Base-by-base conservation (phyloP, 2,329 filamentous ascomycete genomes). In the Paraphoma sp. region DNA sequence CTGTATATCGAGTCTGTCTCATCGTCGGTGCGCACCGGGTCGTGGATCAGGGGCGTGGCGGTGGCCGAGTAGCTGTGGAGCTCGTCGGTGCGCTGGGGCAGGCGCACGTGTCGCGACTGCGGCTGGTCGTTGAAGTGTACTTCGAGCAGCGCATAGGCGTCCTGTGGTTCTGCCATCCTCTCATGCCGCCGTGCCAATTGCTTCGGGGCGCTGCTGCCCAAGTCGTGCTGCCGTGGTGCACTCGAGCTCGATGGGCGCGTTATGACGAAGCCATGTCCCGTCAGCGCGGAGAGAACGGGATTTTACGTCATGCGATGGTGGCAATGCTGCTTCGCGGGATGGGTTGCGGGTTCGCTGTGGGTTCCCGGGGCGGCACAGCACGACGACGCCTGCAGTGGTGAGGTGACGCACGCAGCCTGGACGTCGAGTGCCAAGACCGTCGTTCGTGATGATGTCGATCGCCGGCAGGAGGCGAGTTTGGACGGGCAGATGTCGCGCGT, bases 141-240 rank as follows among this genome's bases (percentile, higher is more conserved):
- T 44, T 75, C 71, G 51, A 75, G 72, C 57, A 70, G 54, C 29
- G 65, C 59, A 63, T 72, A 71, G 41, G 68, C 56, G 56, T 69
- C 63, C 59, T 53, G 63, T n/a, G 53, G n/a, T 36, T 48, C 56
- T 42, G 66, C 41, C 72, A 75, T 75, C 57, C 43, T 63, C 23
- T 53, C 31, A 46, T 50, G 51, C 54, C 33, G 46, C 38, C 28
- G 57, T 44, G 28, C 40, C 40, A 42, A 33, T 45, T 23, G 43
- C 17, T 14, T 45, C 43, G 43, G 11, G 30, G 43, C 43, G 43
- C n/a, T n/a, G n/a, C n/a, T n/a, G n/a, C n/a, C n/a, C n/a, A n/a
- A 14, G 18, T 48, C 1, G 29, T 36, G 30, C 23, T 33, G 45
- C 46, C 23, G n/a, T 36, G 12, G 23, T 23, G 23, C 23, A 10